phyloP scores from a whole-genome alignment of 768 basidiomycete genomes.

The Boletus coccyginus region DNA sequence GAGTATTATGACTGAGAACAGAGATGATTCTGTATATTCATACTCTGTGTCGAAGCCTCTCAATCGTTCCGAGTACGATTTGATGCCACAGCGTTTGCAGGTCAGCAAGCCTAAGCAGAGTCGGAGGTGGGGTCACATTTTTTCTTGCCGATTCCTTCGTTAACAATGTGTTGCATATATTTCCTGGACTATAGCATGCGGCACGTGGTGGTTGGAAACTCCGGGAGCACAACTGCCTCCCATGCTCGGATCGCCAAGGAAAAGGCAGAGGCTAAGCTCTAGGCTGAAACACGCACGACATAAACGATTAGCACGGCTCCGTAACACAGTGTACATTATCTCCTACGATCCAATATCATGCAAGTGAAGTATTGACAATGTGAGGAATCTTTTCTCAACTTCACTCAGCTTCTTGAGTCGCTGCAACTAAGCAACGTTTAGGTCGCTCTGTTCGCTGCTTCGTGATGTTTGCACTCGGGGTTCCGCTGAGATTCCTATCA shows the following conservation, averaged over 20 bases:
- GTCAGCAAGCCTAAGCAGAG: background rate
- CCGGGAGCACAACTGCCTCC: constrained; percentile 12
- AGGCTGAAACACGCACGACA: background rate
- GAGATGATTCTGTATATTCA: background rate
- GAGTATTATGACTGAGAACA: background rate
- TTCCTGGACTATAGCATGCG: constrained; percentile 2
- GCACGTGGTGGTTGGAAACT: constrained; percentile 13
- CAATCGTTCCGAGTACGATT: constrained; percentile 13
- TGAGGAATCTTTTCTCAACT: background rate
- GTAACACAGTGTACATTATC: background rate
- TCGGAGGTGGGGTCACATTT: background rate
- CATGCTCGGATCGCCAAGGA: constrained; percentile 12
- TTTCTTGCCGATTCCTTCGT: background rate
- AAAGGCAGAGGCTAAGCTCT: constrained; percentile 1
- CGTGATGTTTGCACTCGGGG: no score
- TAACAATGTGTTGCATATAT: background rate
- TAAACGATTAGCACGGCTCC: background rate
- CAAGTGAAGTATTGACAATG: background rate
- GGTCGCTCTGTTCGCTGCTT: no score
- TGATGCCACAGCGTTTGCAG: background rate
- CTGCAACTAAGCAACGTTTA: background rate
- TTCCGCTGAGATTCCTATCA: background rate
- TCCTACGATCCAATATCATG: background rate
- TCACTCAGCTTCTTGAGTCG: background rate
- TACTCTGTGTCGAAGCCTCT: constrained; percentile 1